Evolutionary conservation across 2,329 filamentous ascomycete genomes (phyloP), one percentile per base, ranked within the genome.

Genomic region (Knoxdaviesia capensis): DNA sequence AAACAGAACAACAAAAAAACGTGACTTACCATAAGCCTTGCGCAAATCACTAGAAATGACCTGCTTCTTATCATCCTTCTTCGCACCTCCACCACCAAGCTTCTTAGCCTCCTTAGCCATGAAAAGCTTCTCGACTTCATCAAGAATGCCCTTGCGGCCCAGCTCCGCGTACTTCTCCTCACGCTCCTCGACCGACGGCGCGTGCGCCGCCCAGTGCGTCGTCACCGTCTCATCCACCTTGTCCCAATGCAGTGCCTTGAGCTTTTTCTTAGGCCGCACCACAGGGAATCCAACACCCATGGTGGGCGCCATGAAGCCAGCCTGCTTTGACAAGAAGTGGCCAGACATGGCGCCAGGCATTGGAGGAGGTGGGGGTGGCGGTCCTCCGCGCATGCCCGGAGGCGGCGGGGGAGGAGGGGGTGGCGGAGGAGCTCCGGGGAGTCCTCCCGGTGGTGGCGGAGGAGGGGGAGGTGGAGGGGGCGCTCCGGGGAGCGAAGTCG

Each of bases 161-260:
- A 98, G 71, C 54, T 96, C 90, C 35, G 80, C 76, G 55, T 96
- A 96, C 59, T 94, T 94, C 61, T 94, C 84, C 62, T 98, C 90
- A 54, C 87, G 84, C 46, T 81, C 82, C 56, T 92, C 79, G 5
- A 77, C 74, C n/a, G 84, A 92, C 5, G 84, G 80, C 31, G 82
- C 74, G 57, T 93, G 85, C 6, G 75, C 71, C 33, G 86, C 87
- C 88, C 88, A 96, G 51, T 94, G 83, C 42, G 88, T 94, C 41
- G 85, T 81, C 56, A 90, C 77, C 28, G 86, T 83, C 42, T 82
- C 74, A 59, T 98, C 90, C 43, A 98, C 85, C 66, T 96, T 96
- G 62, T 98, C 90, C 88, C 90, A 96, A 64, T 98, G 90, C 50
- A 98, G 70, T 45, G 88, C 88, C 74, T 98, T 98, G 59, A 98